Evolutionary conservation across 2,329 filamentous ascomycete species (phyloP), one percentile per base, ranked within the genome.

Genomic region (Uncinocarpus reesii): DNA sequence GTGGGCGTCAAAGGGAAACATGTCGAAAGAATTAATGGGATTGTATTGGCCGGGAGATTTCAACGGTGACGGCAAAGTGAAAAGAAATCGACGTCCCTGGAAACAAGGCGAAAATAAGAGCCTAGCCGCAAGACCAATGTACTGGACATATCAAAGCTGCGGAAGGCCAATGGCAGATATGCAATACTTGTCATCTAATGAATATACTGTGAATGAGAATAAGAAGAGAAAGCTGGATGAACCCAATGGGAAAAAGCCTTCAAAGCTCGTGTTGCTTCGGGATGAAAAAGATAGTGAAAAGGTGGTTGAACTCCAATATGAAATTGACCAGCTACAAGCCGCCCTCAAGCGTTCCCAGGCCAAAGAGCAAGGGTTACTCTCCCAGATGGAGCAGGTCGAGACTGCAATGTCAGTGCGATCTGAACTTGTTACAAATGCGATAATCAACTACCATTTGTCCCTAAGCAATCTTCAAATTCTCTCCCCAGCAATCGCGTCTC

Each of bases 1-100:
- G 11, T 52, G 50, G 50, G 40, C 35, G 1, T 16, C 45, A 26
- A 42, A 45, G 20, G 50, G 50, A 16, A 52, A 46, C 26, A 52
- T 52, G 7, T 23, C 50, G 18, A 52, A 49, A 16, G 50, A 52
- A 24, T 23, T 49, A 2, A 15, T 52, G 13, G 50, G 50, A n/a
- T 15, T 49, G 13, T 52, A 52, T 46, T 52, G 50, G 50, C 34
- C 46, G n/a, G 50, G 40, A 21, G 50, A 52, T 23, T 52, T 52
- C 29, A 52, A 52, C 15, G 37, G 45, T n/a, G 50, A 52, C 36
- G 50, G 50, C 4, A 52, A 52, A 35, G 18, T 49, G 4, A 52
- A 52, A 37, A 31, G 42, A n/a, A 49, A 49, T 24, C 45, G 50
- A 16, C 37, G 47, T 13, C 37, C 50, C 5, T 52, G 50, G 50